Evolutionary conservation across 306 rosid species (phyloP).

Genomic region (Rubus idaeus): DNA sequence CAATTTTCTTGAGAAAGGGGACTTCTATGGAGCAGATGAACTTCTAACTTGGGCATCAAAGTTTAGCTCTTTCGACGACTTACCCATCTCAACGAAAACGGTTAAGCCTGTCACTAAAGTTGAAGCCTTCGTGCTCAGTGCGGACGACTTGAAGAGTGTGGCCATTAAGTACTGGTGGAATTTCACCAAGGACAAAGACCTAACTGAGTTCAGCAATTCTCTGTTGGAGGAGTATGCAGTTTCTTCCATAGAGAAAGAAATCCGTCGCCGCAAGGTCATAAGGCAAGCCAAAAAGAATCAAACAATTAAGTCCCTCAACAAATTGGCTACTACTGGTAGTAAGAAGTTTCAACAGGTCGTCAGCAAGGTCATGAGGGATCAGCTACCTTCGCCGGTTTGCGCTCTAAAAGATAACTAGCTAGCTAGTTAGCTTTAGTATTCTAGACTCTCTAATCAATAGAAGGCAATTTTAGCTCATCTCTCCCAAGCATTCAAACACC

Average conservation of each 20-base stretch:
- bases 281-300: neutral
- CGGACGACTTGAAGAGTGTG: neutral
- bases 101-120: conserved; percentile 17
- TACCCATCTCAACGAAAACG: conserved; percentile 39
- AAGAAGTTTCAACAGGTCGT: neutral
- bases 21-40: conserved; percentile 15
- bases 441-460: neutral
- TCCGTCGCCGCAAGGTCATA: neutral
- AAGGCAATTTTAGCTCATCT: too few species aligned
- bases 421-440: neutral
- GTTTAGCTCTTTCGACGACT: conserved; percentile 29
- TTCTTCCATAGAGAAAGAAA: neutral
- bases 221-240: neutral
- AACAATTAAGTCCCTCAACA: neutral
- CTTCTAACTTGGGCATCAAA: conserved; percentile 36
- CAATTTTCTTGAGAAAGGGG: neutral
- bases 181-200: neutral
- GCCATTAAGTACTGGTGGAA: neutral
- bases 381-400: too few species aligned
- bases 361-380: neutral
- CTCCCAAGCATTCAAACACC: too few species aligned
- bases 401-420: too few species aligned
- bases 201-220: neutral
- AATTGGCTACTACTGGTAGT: neutral
- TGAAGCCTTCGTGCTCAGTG: neutral